Evolutionary conservation across 768 basidiomycete genomes (phyloP), one percentile per base, ranked within the genome.

Genomic region (Hygrocybe coccinea): DNA sequence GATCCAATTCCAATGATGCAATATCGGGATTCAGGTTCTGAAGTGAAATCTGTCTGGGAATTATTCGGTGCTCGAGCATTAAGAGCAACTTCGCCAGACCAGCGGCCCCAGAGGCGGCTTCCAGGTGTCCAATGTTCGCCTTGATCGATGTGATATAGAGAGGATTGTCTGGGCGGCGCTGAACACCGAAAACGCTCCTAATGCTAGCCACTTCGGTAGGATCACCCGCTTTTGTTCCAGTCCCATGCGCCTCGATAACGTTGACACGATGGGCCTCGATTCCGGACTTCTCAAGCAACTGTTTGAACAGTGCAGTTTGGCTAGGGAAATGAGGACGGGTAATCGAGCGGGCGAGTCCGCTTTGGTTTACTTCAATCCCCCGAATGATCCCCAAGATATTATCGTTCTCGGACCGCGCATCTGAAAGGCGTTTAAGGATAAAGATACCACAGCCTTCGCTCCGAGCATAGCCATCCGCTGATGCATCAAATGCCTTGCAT

Each of bases 231-330:
- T 84, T 83, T 0, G 87, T 83, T 0, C 83, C 89, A 1, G 87
- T 86, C 1, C 86, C 87, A 64, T 90, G 88, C 2, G 86, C 85
- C 64, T 91, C 89, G 19, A 86, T 76, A 21, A 87, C 79, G 57
- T 77, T 81, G 51, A 91, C 70, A 2, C 78, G 72, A 36, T 60
- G 61, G 0, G 82, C 69, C 38, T 70, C 65, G 10, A 86, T 63
- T 3, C 76, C 74, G 15, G 83, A 70, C 39, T 67, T 69, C 12
- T 69, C 61, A 12, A 87, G 66, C 19, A 86, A 66, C 2, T 68
- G 73, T 37, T 64, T 64, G 58, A 88, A 79, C n/a, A 91, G 79
- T 11, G 66, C 60, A 5, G 73, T 69, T 60, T 89, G 88, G 1
- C 86, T 82, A 2, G 79, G 76, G 0, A 70, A 67, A 63, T 91